phyloP scores from a whole-genome alignment of 2,329 filamentous ascomycete species.

The Pseudogymnoascus sp. region DNA sequence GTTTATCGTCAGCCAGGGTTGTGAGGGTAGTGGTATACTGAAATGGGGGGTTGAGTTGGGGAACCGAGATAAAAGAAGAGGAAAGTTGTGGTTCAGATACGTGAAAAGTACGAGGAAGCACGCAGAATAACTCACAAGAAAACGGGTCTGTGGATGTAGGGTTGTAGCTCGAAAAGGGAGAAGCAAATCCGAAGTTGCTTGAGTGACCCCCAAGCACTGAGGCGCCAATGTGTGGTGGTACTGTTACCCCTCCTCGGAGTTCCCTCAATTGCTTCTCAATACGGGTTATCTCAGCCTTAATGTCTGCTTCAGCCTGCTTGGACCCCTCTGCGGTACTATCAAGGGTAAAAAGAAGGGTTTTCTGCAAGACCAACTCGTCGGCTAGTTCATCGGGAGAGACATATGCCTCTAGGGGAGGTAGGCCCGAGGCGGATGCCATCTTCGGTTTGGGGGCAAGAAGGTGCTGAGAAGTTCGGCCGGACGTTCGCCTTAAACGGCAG shows the following conservation, averaged over 20 bases:
- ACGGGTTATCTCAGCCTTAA: slow-evolving; percentile 17
- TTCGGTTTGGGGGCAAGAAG: neutral
- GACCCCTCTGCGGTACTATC: slow-evolving; percentile 12
- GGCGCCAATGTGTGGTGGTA: neutral
- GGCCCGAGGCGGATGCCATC: slow-evolving; percentile 3
- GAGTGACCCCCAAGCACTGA: neutral
- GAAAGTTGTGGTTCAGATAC: neutral
- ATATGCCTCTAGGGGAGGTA: slow-evolving; percentile 3
- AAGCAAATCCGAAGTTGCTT: neutral
- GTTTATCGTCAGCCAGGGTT: neutral
- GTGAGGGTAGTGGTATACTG: neutral
- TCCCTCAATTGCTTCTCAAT: slow-evolving; percentile 7
- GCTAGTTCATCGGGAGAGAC: slow-evolving; percentile 8
- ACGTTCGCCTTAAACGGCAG: neutral
- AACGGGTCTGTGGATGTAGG: neutral
- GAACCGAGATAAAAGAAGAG: neutral
- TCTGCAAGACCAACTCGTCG: slow-evolving; percentile 12
- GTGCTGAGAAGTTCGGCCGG: neutral
- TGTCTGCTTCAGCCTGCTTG: slow-evolving; percentile 15
- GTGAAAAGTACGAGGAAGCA: neutral
- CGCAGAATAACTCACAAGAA: neutral
- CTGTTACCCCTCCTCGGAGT: neutral
- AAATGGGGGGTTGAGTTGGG: neutral
- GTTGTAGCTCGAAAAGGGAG: neutral
- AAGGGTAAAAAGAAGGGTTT: slow-evolving; percentile 35